phyloP scores from a whole-genome alignment of 345 rosid genomes.

The Aurinia saxatilis region DNA sequence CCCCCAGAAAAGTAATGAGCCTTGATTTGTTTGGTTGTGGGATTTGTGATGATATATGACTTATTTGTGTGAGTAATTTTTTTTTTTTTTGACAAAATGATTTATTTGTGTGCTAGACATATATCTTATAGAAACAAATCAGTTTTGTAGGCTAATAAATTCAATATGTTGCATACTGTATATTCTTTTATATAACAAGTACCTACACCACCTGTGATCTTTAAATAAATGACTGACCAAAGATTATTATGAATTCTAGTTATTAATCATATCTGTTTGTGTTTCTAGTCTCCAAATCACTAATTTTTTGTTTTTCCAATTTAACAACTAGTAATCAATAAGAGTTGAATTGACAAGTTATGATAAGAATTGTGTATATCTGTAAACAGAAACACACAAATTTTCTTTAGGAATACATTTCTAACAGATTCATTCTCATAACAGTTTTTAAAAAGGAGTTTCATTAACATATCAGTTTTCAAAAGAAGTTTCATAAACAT shows the following conservation, averaged over 20 bases:
- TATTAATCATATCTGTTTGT: too few species aligned
- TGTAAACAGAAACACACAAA: not conserved
- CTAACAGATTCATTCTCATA: not conserved
- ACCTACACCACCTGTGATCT: too few species aligned
- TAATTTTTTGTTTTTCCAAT: not conserved
- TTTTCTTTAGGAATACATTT: not conserved
- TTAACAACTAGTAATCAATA: not conserved
- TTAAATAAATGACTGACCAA: too few species aligned
- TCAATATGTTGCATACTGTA: too few species aligned
- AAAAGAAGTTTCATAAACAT: too few species aligned
- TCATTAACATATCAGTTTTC: not conserved
- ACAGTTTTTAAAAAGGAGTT: not conserved
- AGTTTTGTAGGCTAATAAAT: too few species aligned
- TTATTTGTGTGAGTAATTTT: constrained; percentile 19
- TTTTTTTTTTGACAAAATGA: not conserved
- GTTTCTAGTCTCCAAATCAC: too few species aligned
- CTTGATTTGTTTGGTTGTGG: constrained; percentile 17
- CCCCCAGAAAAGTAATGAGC: constrained; percentile 13
- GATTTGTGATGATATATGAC: not conserved
- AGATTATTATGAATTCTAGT: too few species aligned
- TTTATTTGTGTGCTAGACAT: too few species aligned
- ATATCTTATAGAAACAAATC: too few species aligned
- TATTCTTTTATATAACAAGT: too few species aligned
- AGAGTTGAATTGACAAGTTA: not conserved
- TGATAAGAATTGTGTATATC: not conserved